phyloP scores from a whole-genome alignment of 2,329 filamentous ascomycete species.

The Penicillium sp. region DNA sequence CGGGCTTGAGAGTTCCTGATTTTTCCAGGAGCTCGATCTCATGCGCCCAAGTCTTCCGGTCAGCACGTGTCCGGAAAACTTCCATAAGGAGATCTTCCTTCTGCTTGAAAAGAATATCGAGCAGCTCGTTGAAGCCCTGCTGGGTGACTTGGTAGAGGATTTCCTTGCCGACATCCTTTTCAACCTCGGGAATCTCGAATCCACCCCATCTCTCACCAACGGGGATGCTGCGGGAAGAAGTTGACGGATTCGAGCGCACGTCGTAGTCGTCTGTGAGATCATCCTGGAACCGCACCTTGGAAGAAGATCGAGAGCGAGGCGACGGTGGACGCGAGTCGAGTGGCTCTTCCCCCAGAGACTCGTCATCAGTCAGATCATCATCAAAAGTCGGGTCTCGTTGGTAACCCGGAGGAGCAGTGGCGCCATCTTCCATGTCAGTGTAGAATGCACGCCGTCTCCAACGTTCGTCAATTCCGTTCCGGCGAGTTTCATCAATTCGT shows the following conservation, averaged over 20 bases:
- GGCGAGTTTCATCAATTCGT: constrained; percentile 36
- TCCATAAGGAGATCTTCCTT: constrained; percentile 72
- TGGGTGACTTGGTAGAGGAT: constrained; percentile 88
- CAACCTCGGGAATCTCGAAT: constrained; percentile 72
- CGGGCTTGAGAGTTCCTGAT: constrained; percentile 26
- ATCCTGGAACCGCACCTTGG: constrained; percentile 72
- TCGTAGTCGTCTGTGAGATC: constrained; percentile 64
- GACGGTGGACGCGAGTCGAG: constrained; percentile 41
- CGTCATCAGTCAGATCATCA: constrained; percentile 48
- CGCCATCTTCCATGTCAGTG: constrained; percentile 78
- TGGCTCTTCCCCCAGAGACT: constrained; percentile 46
- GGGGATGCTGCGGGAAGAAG: constrained; percentile 66
- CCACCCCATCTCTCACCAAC: constrained; percentile 67
- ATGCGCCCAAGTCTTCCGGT: constrained; percentile 53
- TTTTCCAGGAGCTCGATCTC: constrained; percentile 40
- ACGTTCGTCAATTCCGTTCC: constrained; percentile 57
- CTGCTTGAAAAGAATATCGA: constrained; percentile 77
- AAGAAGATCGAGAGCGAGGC: constrained; percentile 66
- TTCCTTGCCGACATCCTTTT: constrained; percentile 78
- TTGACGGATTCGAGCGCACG: constrained; percentile 65
- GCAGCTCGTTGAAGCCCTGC: constrained; percentile 85
- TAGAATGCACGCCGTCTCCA: constrained; percentile 78
- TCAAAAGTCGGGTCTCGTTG: constrained; percentile 39
- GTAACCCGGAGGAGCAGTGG: constrained; percentile 59
- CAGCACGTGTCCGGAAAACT: constrained; percentile 58